Evolutionary conservation across 2,329 filamentous ascomycete genomes (phyloP).

Genomic region (Chaetomiaceae sp.): DNA sequence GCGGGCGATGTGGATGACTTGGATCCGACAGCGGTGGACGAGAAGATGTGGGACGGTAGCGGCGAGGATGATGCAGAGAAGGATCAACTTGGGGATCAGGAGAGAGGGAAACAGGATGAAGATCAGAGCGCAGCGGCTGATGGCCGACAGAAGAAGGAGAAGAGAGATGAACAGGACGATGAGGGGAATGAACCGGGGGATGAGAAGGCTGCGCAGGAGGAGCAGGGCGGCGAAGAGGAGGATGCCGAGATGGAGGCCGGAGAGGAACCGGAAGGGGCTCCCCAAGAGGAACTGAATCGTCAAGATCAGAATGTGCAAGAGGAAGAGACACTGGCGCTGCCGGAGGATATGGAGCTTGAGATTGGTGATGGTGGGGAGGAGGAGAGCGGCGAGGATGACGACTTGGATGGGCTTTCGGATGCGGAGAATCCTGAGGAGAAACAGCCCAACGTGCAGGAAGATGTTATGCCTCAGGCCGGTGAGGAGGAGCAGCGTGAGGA

Average conservation of each 20-base stretch:
- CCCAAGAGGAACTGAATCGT: constrained; percentile 50
- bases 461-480: constrained; percentile 29
- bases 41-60: constrained; percentile 97
- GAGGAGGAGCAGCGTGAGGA: constrained; percentile 43
- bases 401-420: constrained; percentile 53
- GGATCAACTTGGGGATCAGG: constrained; percentile 68
- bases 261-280: constrained; percentile 51
- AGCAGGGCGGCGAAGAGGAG: constrained; percentile 39
- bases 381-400: constrained; percentile 49
- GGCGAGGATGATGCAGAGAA: constrained; percentile 75
- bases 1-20: constrained; percentile 85
- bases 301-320: constrained; percentile 74
- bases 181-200: constrained; percentile 34
- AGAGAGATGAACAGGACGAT: constrained; percentile 42
- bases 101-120: constrained; percentile 62
- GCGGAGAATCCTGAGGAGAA: constrained; percentile 27
- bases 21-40: constrained; percentile 84
- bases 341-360: constrained; percentile 83
- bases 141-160: constrained; percentile 46
- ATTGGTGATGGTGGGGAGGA: constrained; percentile 50
- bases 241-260: constrained; percentile 56
- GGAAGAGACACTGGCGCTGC: constrained; percentile 73
- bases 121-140: constrained; percentile 51
- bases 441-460: constrained; percentile 28
- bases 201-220: constrained; percentile 40